Base-by-base conservation (phyloP, 768 basidiomycete genomes). In the Crepidotus variabilis region DNA sequence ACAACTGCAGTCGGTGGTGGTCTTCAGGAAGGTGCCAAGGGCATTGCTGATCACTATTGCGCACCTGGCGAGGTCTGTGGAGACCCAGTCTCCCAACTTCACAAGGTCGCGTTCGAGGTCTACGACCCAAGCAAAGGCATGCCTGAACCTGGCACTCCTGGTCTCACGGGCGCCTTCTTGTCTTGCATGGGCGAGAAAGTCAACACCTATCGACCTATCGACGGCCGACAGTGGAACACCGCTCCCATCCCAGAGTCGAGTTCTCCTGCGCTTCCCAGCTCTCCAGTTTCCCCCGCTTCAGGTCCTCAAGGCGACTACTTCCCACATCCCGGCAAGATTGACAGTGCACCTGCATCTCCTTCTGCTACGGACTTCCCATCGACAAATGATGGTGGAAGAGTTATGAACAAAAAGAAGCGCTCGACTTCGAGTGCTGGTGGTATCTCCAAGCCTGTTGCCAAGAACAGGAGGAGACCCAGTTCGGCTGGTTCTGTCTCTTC, bases 21-120 rank as follows among this genome's bases (percentile, higher is more conserved):
- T n/a, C 78, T 90, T 21, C 87, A 90, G 67, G 92, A 95, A 61
- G 91, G 92, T 51, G 86, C 87, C 49, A 93, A 93, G 70, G 84
- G 87, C 52, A 85, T 92, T 32, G 85, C 89, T 16, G 89, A 94
- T 66, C 87, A 90, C 61, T 92, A 85, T 67, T 93, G 91, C 65
- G 71, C 84, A 1, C 83, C 85, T 6, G 92, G 92, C 22, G 95
- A 98, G 70, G 87, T 90, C 3, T 91, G 91, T 60, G 94, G 94
- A 1, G 95, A 98, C 65, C 89, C 94, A 13, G 94, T 98, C 45
- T 94, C 93, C 20, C 95, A 98, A 66, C 78, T 97, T 55, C 94
- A 96, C 77, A 97, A 96, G 76, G 88, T 97, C 60, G 93, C 93
- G 1, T 93, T 95, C 61, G 93, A 95, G 73, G 90, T 95, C 14